Evolutionary conservation across 345 rosid genomes (phyloP).

Genomic region (Populus simonii): DNA sequence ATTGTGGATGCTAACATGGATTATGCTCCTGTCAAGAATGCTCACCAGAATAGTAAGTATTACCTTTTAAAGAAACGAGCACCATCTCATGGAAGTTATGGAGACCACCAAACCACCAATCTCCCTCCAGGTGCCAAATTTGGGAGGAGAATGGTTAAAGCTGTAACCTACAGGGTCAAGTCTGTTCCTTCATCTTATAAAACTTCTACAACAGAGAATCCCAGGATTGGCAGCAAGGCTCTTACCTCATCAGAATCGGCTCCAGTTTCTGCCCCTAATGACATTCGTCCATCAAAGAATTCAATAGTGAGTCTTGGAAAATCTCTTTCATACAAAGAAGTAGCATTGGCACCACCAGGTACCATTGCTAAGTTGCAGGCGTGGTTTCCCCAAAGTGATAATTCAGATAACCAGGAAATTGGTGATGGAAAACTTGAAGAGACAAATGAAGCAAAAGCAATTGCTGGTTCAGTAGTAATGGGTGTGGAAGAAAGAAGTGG

Average conservation of each 20-base stretch:
- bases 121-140: slow-evolving; percentile 63
- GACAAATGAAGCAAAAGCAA: slow-evolving; percentile 35
- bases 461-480: slow-evolving; percentile 24
- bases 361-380: slow-evolving; percentile 66
- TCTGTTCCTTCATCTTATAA: slow-evolving; percentile 51
- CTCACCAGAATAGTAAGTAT: slow-evolving; percentile 56
- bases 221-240: slow-evolving; percentile 37
- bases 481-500: slow-evolving; percentile 29
- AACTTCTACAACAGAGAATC: slow-evolving; percentile 33
- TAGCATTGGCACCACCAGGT: slow-evolving; percentile 96
- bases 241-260: slow-evolving; percentile 45
- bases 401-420: slow-evolving; percentile 41
- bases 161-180: slow-evolving; percentile 84
- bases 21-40: slow-evolving; percentile 46
- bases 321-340: slow-evolving; percentile 97
- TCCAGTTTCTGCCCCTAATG: slow-evolving; percentile 37
- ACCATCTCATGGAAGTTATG: slow-evolving; percentile 57
- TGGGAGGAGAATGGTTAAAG: slow-evolving; percentile 73
- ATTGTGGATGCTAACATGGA: slow-evolving; percentile 51
- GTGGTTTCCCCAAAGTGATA: slow-evolving; percentile 47
- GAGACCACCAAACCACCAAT: slow-evolving; percentile 49
- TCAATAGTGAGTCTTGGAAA: slow-evolving; percentile 67
- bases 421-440: slow-evolving; percentile 28
- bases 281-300: slow-evolving; percentile 36
- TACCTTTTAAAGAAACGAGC: slow-evolving; percentile 67